A percentile compares a stretch with the other conserved stretches of the same genome.
phyloP scores from a whole-genome alignment of 2,329 filamentous ascomycete species.

The Sarocladium strictum region DNA sequence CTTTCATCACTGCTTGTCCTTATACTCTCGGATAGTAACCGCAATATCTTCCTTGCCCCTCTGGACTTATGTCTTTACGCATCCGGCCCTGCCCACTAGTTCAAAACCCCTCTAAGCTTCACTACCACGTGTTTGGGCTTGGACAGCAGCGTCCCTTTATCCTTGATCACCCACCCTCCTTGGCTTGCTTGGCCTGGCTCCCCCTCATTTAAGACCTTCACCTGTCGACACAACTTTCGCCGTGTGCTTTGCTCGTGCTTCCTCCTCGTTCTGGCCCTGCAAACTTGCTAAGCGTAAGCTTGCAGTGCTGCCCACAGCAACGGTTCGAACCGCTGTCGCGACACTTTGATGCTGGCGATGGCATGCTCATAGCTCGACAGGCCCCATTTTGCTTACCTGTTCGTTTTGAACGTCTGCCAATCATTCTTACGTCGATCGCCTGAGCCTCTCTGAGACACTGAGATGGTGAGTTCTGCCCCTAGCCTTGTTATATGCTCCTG shows the following conservation, averaged over 20 bases:
- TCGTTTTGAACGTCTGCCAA: background rate
- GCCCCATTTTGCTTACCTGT: background rate
- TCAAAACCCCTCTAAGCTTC: background rate
- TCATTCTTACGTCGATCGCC: background rate
- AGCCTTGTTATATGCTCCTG: background rate
- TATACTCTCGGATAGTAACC: too few relatives aligned
- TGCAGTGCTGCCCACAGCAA: background rate
- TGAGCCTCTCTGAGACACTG: background rate
- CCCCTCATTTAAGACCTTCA: background rate
- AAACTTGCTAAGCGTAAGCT: background rate
- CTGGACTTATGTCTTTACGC: background rate
- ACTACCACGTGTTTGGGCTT: conserved; percentile 1
- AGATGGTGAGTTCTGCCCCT: background rate
- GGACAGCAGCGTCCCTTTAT: background rate
- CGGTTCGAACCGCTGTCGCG: background rate
- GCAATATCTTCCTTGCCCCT: background rate
- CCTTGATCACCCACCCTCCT: background rate
- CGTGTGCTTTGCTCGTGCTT: background rate
- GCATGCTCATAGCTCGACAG: background rate
- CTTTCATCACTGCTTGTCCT: too few relatives aligned
- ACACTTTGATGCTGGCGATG: background rate
- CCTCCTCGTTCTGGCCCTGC: background rate
- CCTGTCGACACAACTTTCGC: background rate
- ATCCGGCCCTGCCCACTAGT: background rate
- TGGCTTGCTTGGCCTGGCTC: conserved; percentile 1